These are phyloP conservation scores for Gaeumannomyces tritici DNA, from an alignment of 2,329 filamentous ascomycete genomes.

Conservation along the genomic window DNA sequence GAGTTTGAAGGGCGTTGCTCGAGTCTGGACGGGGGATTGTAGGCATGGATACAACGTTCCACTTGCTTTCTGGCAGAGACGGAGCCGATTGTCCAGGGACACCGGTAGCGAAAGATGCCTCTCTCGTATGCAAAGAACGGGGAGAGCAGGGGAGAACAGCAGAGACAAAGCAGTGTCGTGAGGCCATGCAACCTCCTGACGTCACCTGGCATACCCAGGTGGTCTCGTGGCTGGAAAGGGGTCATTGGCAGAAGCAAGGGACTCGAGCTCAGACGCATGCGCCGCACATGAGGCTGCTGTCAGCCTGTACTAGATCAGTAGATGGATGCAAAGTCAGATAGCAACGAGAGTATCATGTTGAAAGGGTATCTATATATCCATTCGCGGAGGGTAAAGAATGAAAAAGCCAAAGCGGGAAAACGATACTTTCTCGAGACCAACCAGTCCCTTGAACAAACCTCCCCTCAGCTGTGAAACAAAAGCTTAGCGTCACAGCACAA, in stretches of 20 bases:
- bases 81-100: too few species aligned
- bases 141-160: too few species aligned
- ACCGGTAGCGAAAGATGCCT: too few species aligned
- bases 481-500: background rate
- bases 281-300: too few species aligned
- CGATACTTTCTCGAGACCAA: background rate
- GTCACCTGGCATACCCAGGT: background rate
- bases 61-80: background rate
- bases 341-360: slow-evolving; percentile 17
- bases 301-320: too few species aligned
- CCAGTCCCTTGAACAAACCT: background rate
- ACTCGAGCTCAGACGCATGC: too few species aligned
- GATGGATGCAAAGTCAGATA: too few species aligned
- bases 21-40: background rate
- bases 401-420: background rate
- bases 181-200: background rate
- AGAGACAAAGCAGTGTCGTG: background rate
- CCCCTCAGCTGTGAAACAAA: background rate
- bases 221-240: background rate
- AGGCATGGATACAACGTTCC: background rate
- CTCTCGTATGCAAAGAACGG: too few species aligned
- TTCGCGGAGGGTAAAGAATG: slow-evolving; percentile 9
- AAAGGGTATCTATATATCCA: slow-evolving; percentile 13
- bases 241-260: too few species aligned
- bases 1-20: too few species aligned